Conservation (phyloP, 2,329 filamentous ascomycete genomes). For the Emergomyces africanus region DNA sequence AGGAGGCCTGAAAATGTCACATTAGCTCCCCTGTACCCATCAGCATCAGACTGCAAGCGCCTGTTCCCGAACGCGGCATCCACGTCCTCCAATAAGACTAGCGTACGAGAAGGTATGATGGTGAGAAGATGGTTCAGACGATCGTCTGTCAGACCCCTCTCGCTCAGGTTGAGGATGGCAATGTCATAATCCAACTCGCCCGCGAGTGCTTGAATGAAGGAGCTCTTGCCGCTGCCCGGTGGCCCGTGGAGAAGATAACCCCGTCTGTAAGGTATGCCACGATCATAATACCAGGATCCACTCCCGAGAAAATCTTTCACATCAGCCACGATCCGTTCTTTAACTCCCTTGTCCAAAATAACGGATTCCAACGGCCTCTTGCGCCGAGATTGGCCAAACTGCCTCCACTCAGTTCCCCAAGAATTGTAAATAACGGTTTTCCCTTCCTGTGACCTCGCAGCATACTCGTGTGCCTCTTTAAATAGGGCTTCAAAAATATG, state of each 20-base stretch:
- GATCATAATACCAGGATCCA: conserved; percentile 79
- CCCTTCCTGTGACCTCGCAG: conserved; percentile 68
- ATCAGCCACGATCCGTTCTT: conserved; percentile 67
- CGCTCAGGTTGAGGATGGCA: conserved; percentile 81
- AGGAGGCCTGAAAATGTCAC: conserved; percentile 90
- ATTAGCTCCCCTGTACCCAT: conserved; percentile 75
- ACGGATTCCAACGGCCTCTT: conserved; percentile 85
- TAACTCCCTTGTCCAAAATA: conserved; percentile 69
- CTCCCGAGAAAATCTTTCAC: conserved; percentile 69
- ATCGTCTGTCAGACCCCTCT: conserved; percentile 81
- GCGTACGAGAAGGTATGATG: conserved; percentile 68
- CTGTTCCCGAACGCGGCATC: conserved; percentile 84
- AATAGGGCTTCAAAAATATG: conserved; percentile 87
- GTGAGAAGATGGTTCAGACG: conserved; percentile 74
- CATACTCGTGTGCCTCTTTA: conserved; percentile 68
- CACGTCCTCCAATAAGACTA: conserved; percentile 78
- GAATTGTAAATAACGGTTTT: conserved; percentile 88
- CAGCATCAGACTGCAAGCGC: conserved; percentile 53
- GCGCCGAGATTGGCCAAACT: conserved; percentile 68
- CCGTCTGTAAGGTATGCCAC: conserved; percentile 84
- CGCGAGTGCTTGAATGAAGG: conserved; percentile 89
- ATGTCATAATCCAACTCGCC: conserved; percentile 89
- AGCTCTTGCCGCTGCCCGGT: conserved; percentile 85
- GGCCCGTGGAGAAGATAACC: conserved; percentile 84
- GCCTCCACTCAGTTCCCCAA: conserved; percentile 70